Base-by-base conservation (phyloP, 148 eudicot genomes). In the Cornus florida region DNA sequence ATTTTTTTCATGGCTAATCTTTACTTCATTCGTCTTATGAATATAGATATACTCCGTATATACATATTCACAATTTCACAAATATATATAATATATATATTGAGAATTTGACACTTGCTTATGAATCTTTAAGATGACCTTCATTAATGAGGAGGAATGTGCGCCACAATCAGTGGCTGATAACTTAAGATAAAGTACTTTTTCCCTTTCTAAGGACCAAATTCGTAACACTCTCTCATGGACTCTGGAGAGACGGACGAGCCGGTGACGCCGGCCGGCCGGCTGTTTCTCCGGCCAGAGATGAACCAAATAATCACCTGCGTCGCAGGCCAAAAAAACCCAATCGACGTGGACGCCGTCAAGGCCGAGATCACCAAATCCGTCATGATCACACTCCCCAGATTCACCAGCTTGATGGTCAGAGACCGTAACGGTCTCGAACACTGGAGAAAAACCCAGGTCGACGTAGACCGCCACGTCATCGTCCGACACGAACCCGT, bases 331-430 rank as follows among this genome's bases (percentile, higher is more conserved):
- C 19, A 77, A 32, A 39, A 79, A 50, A 8, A 71, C 78, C 88
- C 91, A 0, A 74, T 92, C 71, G 85, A 88, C 79, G 41, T 86
- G 10, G 80, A 73, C 1, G 86, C 86, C 69, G 10, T 91, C 39
- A 87, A 67, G 57, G 64, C 83, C n/a, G 91, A 75, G 3, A 56
- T 94, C 67, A 57, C 70, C 39, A 39, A 75, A 77, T 89, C 95
- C 3, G 31, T 84, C 77, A 79, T 90, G 83, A 10, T 88, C 69
- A 79, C 82, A 12, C 93, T 87, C 85, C 97, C 98, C 5, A 81
- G 97, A 19, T 94, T 94, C 88, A 76, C 86, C 76, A 91, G 94
- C 86, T 86, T 94, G 17, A n/a, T 91, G 80, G 85, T 91, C 67
- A 56, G 60, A 14, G 80, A 87, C 87, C 79, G 72, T 13, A 53